These are phyloP conservation scores for Chrysoporthe deuterocubensis DNA, from an alignment of 2,329 filamentous ascomycete species.

Conservation along the genomic window DNA sequence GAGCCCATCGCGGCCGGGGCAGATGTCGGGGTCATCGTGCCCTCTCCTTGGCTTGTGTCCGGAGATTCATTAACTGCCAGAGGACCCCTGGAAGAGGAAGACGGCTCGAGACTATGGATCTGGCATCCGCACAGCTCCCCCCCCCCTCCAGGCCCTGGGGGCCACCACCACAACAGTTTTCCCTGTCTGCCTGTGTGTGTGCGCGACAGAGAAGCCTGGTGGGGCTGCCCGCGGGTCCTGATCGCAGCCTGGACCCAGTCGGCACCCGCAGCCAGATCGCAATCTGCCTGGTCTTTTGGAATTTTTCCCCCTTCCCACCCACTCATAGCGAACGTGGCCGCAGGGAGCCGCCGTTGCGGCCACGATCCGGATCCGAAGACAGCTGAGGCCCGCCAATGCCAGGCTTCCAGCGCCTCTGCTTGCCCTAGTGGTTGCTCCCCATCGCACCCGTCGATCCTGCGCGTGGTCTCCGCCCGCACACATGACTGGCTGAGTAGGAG, in stretches of 20 bases:
- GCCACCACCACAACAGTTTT: not conserved
- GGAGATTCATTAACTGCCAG: not conserved
- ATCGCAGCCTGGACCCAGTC: not conserved
- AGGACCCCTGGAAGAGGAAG: not conserved
- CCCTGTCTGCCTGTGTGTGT: not conserved
- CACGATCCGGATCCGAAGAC: not conserved
- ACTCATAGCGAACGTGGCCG: not conserved
- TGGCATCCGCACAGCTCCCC: not conserved
- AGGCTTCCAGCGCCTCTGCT: not conserved
- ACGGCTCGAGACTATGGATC: constrained; percentile 3
- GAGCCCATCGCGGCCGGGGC: too few species aligned
- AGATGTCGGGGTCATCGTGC: too few species aligned
- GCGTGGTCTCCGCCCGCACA: not conserved
- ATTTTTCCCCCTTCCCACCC: not conserved
- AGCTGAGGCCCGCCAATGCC: not conserved
- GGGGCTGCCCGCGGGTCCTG: not conserved
- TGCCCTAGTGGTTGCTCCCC: not conserved
- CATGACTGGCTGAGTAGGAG: not conserved
- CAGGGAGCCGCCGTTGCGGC: not conserved
- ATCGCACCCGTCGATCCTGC: not conserved
- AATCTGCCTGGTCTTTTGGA: not conserved
- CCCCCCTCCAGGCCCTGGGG: not conserved
- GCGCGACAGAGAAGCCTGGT: not conserved
- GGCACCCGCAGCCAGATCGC: not conserved
- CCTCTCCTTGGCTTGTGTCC: too few species aligned